Percentiles rank a stretch among this genome's conserved stretches.
Conservation (phyloP, 345 rosid species). For the Bretschneidera sinensis region DNA sequence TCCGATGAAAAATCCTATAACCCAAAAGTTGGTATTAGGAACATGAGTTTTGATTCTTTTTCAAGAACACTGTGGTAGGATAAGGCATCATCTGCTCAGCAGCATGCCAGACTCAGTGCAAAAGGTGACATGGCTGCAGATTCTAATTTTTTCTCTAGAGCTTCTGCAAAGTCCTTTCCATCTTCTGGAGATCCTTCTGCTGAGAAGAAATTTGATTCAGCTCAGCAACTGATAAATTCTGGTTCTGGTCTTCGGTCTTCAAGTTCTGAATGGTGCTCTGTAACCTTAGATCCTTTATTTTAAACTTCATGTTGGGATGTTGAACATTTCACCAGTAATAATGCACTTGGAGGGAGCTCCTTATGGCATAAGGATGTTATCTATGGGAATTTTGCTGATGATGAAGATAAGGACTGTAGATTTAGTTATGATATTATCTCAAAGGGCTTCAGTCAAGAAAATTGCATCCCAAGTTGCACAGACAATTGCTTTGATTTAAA, state of each 20-base stretch:
- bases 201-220: slow-evolving; percentile 28
- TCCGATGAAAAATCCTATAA: slow-evolving; percentile 17
- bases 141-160: slow-evolving; percentile 28
- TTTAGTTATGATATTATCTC: slow-evolving; percentile 25
- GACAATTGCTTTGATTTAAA: slow-evolving; percentile 14
- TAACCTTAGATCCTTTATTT: slow-evolving; percentile 31
- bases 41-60: slow-evolving; percentile 23
- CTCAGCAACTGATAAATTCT: slow-evolving; percentile 17
- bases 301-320: slow-evolving; percentile 25
- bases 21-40: too few species aligned
- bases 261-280: slow-evolving; percentile 34
- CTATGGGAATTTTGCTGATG: slow-evolving; percentile 24
- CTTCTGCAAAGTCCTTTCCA: slow-evolving; percentile 25
- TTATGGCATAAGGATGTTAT: slow-evolving; percentile 20
- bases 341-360: slow-evolving; percentile 29
- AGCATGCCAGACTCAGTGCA: slow-evolving; percentile 9
- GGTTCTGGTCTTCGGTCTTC: slow-evolving; percentile 19
- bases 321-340: slow-evolving; percentile 31
- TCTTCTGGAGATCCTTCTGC: slow-evolving; percentile 22
- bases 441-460: slow-evolving; percentile 23
- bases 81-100: slow-evolving; percentile 20
- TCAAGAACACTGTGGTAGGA: slow-evolving; percentile 27
- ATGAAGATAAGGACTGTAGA: slow-evolving; percentile 15
- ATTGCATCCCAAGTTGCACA: slow-evolving; percentile 12
- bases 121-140: slow-evolving; percentile 19